Conservation (phyloP, 495 filamentous ascomycete species). For the Neurospora sp. region DNA sequence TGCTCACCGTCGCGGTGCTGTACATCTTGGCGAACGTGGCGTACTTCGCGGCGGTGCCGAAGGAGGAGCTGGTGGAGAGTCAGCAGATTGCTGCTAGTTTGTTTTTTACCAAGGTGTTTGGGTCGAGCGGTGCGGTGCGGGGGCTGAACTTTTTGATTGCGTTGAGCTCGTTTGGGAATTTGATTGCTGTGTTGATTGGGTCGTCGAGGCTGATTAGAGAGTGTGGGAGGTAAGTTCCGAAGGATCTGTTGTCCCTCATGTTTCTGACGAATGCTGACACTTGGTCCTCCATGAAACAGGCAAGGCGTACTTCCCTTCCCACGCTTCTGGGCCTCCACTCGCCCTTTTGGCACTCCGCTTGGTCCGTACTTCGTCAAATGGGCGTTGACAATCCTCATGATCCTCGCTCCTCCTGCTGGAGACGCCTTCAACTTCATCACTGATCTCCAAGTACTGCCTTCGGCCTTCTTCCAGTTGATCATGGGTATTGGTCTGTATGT, state of each 20-base stretch:
- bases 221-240: constrained; percentile 35
- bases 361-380: constrained; percentile 52
- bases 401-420: constrained; percentile 54
- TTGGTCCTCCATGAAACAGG: constrained; percentile 15
- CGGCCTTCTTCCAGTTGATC: constrained; percentile 42
- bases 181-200: constrained; percentile 49
- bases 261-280: background rate
- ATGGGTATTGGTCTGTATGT: constrained; percentile 45
- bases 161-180: constrained; percentile 54
- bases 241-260: background rate
- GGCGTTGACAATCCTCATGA: constrained; percentile 51
- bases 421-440: constrained; percentile 60
- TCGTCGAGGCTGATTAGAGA: constrained; percentile 51
- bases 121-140: constrained; percentile 35
- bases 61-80: constrained; percentile 40
- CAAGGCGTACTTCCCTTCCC: constrained; percentile 59
- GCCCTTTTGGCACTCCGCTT: constrained; percentile 53
- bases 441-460: constrained; percentile 44
- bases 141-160: constrained; percentile 54
- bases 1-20: constrained; percentile 41
- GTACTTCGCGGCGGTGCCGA: constrained; percentile 50
- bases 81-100: constrained; percentile 46
- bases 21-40: constrained; percentile 55
- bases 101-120: constrained; percentile 54
- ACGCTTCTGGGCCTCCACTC: constrained; percentile 52